phyloP scores from a whole-genome alignment of 2,329 filamentous ascomycete genomes.

The Fusarium aywerte region DNA sequence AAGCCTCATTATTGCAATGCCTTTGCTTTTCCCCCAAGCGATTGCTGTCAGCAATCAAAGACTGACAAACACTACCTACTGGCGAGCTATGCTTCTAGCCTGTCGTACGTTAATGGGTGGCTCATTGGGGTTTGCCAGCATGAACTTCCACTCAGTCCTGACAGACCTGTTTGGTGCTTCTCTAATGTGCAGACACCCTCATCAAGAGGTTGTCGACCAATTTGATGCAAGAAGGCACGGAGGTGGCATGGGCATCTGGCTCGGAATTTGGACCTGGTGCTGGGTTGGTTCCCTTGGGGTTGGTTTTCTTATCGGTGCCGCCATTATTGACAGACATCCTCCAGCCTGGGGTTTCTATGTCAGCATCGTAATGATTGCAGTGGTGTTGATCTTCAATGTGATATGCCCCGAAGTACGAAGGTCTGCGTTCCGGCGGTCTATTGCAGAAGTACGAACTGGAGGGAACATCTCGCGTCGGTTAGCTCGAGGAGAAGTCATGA shows the following conservation, averaged over 20 bases:
- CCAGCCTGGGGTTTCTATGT: slow-evolving; percentile 82
- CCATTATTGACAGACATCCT: slow-evolving; percentile 71
- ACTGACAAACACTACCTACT: slow-evolving; percentile 65
- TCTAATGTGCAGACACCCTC: slow-evolving; percentile 75
- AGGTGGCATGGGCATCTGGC: slow-evolving; percentile 82
- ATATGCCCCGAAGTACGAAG: slow-evolving; percentile 77
- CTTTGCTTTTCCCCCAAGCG: slow-evolving; percentile 80
- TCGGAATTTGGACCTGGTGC: slow-evolving; percentile 82
- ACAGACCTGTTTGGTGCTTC: slow-evolving; percentile 82
- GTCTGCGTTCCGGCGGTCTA: slow-evolving; percentile 73
- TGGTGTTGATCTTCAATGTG: slow-evolving; percentile 75
- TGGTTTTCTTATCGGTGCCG: slow-evolving; percentile 77
- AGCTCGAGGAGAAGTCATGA: slow-evolving; percentile 78
- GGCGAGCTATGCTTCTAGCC: slow-evolving; percentile 69
- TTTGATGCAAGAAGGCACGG: slow-evolving; percentile 79
- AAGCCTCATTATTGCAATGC: slow-evolving; percentile 74
- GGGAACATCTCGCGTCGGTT: slow-evolving; percentile 66
- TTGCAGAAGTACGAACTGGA: slow-evolving; percentile 70
- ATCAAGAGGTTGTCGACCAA: slow-evolving; percentile 75
- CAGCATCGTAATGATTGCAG: slow-evolving; percentile 72
- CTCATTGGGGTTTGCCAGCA: slow-evolving; percentile 77
- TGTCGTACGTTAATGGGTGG: slow-evolving; percentile 74
- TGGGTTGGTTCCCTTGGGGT: slow-evolving; percentile 77
- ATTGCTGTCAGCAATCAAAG: slow-evolving; percentile 68
- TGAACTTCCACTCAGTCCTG: slow-evolving; percentile 78